Percentiles rank a stretch among this genome's conserved stretches.
Evolutionary conservation across 768 basidiomycete genomes (phyloP).

Genomic region (Macrolepiota albuminosa): DNA sequence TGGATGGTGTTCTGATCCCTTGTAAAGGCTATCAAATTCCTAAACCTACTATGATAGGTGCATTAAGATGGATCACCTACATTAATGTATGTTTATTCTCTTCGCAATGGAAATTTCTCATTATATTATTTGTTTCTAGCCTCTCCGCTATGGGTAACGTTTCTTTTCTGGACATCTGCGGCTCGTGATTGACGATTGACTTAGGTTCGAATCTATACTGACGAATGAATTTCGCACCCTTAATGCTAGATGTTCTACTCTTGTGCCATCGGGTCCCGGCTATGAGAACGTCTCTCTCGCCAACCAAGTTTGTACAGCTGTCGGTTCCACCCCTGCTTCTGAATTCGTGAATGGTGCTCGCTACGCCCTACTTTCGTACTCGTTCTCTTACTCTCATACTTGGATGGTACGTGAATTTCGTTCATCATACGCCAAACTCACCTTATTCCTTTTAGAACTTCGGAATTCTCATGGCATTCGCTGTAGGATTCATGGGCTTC

Average conservation of each 20-base stretch:
- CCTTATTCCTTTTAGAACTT: conserved; percentile 37
- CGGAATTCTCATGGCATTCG: conserved; percentile 68
- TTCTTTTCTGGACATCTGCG: conserved; percentile 45
- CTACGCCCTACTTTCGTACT: conserved; percentile 47
- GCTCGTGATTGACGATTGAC: conserved; percentile 12
- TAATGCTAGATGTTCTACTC: conserved; percentile 50
- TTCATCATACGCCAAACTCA: background rate
- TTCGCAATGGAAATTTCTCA: background rate
- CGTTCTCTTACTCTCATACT: conserved; percentile 28
- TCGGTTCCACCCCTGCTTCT: conserved; percentile 61
- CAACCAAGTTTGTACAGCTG: conserved; percentile 76
- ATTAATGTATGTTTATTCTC: conserved; percentile 41
- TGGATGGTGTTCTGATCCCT: background rate
- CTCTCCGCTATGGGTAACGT: conserved; percentile 35
- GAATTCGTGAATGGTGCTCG: conserved; percentile 51
- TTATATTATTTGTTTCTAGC: conserved; percentile 21
- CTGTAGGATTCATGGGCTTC: conserved; percentile 44
- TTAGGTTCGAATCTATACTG: conserved; percentile 68
- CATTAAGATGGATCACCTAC: conserved; percentile 62
- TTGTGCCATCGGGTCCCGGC: conserved; percentile 60
- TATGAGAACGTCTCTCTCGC: conserved; percentile 49
- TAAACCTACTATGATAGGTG: conserved; percentile 60
- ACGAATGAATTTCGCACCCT: conserved; percentile 79
- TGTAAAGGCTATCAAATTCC: conserved; percentile 52
- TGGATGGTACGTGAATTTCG: conserved; percentile 17